A percentile compares a stretch with the other conserved stretches of the same genome.
These are phyloP conservation scores for Lotus japonicus DNA, from an alignment of 306 rosid genomes.

Conservation along the genomic window DNA sequence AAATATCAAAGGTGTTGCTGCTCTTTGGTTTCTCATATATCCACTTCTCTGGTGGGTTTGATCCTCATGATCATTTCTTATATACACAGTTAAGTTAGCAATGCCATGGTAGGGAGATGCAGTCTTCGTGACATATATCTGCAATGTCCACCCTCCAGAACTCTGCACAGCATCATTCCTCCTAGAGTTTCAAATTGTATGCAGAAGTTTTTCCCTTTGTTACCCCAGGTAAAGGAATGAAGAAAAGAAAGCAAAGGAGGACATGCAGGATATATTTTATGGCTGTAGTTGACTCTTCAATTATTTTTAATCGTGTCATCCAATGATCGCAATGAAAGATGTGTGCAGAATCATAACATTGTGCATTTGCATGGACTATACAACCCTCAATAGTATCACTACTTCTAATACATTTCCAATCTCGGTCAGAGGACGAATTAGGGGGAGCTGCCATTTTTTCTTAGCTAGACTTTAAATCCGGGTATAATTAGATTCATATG, in stretches of 20 bases:
- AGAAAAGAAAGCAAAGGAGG: not conserved
- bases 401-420: too few relatives aligned
- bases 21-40: slow-evolving; percentile 6
- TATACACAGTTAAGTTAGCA: slow-evolving; percentile 5
- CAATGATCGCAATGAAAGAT: not conserved
- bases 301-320: slow-evolving; percentile 1
- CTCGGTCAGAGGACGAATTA: too few relatives aligned
- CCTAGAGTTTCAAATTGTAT: slow-evolving; percentile 3
- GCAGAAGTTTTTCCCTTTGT: not conserved
- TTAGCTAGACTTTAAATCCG: too few relatives aligned
- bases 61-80: slow-evolving; percentile 15
- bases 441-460: too few relatives aligned
- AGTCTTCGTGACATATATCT: slow-evolving; percentile 11
- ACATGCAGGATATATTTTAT: not conserved
- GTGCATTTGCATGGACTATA: too few relatives aligned
- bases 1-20: slow-evolving; percentile 65
- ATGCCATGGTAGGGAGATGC: slow-evolving; percentile 22
- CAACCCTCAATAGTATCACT: too few relatives aligned
- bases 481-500: too few relatives aligned
- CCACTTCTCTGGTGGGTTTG: slow-evolving; percentile 12
- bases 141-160: slow-evolving; percentile 8
- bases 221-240: not conserved
- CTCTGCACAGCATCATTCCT: slow-evolving; percentile 9
- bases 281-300: slow-evolving; percentile 7
- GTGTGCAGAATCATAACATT: too few relatives aligned